Evolutionary conservation across 306 rosid genomes (phyloP).

Genomic region (Cucumis melo): DNA sequence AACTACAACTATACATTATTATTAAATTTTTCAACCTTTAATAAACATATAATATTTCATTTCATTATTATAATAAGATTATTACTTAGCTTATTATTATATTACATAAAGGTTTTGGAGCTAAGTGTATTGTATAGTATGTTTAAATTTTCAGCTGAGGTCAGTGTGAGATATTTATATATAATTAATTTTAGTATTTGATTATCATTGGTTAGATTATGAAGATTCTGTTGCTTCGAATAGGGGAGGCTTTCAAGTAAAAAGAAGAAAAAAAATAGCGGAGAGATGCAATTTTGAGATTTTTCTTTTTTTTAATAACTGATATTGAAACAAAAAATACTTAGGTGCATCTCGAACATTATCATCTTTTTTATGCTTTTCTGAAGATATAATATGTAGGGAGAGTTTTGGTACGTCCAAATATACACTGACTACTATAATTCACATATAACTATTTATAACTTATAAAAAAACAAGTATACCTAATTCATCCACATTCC

Average conservation of each 20-base stretch:
- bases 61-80: neutral
- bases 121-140: neutral
- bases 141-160: neutral
- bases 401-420: too few relatives aligned
- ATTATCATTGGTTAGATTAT: neutral
- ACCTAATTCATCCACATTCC: too few relatives aligned
- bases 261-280: neutral
- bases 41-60: neutral
- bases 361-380: too few relatives aligned
- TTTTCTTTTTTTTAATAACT: too few relatives aligned
- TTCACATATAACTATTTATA: too few relatives aligned
- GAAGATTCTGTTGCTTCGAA: neutral
- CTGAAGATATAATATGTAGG: too few relatives aligned
- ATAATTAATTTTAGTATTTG: neutral
- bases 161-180: neutral
- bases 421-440: too few relatives aligned
- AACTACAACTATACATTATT: neutral
- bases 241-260: neutral
- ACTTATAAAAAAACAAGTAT: too few relatives aligned
- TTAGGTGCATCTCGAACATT: too few relatives aligned
- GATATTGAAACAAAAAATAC: too few relatives aligned
- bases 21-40: neutral
- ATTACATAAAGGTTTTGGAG: neutral
- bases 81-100: neutral
- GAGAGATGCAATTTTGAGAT: neutral